A percentile compares a stretch with the other conserved stretches of the same genome.
These are phyloP conservation scores for Beauveria brongniartii DNA, from an alignment of 2,329 filamentous ascomycete genomes.

Conservation along the genomic window DNA sequence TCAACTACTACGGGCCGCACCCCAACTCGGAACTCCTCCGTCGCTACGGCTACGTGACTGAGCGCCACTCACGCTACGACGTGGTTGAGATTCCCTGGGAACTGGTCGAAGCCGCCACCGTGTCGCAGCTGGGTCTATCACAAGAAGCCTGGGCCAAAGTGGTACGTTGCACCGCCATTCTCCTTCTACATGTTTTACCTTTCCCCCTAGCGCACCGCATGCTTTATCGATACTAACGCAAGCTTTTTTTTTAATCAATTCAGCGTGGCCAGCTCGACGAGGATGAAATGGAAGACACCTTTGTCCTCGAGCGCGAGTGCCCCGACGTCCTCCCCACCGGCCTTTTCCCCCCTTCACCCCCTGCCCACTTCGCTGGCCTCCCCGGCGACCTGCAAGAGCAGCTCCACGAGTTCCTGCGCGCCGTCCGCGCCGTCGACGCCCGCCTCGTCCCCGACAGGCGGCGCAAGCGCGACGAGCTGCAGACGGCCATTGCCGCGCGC, in stretches of 20 bases:
- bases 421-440: slow-evolving; percentile 35
- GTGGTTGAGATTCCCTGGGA: slow-evolving; percentile 69
- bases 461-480: slow-evolving; percentile 39
- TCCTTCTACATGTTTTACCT: too few species aligned
- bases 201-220: too few species aligned
- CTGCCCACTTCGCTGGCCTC: slow-evolving; percentile 13
- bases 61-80: slow-evolving; percentile 69
- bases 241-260: too few species aligned
- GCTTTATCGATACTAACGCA: too few species aligned
- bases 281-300: slow-evolving; percentile 65
- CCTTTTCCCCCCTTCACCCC: slow-evolving; percentile 37
- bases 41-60: slow-evolving; percentile 80
- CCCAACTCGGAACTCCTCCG: slow-evolving; percentile 75
- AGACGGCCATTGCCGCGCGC: slow-evolving; percentile 30
- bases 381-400: slow-evolving; percentile 39
- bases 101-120: slow-evolving; percentile 41
- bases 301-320: slow-evolving; percentile 55
- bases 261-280: slow-evolving; percentile 45
- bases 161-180: slow-evolving; percentile 27
- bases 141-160: slow-evolving; percentile 32
- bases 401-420: slow-evolving; percentile 42
- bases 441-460: slow-evolving; percentile 41
- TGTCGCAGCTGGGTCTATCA: slow-evolving; percentile 29
- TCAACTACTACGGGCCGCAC: slow-evolving; percentile 84
- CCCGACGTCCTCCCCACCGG: slow-evolving; percentile 44